Evolutionary conservation across 2,329 filamentous ascomycete genomes (phyloP).

Genomic region (Cucurbitaria berberidis): DNA sequence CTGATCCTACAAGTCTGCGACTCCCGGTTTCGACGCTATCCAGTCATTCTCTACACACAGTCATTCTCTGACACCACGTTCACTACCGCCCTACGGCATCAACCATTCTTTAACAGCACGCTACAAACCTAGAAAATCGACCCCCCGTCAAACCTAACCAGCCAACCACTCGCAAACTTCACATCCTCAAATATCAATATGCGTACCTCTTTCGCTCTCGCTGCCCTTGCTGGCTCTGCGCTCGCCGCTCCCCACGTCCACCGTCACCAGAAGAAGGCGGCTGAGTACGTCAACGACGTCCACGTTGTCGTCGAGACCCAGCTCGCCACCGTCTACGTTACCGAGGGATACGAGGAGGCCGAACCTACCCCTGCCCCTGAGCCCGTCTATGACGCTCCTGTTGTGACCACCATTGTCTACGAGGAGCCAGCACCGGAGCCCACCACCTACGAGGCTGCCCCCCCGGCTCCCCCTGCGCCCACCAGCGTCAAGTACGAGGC

Average conservation of each 20-base stretch:
- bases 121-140: slow-evolving; percentile 4
- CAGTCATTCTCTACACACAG: slow-evolving; percentile 34
- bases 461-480: slow-evolving; percentile 3
- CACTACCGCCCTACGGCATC: slow-evolving; percentile 40
- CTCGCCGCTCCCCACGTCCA: slow-evolving; percentile 30
- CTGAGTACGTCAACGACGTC: slow-evolving; percentile 28
- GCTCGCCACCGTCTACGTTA: slow-evolving; percentile 34
- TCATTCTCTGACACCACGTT: slow-evolving; percentile 42
- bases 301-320: slow-evolving; percentile 37
- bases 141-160: slow-evolving; percentile 6
- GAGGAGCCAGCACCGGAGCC: no score
- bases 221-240: slow-evolving; percentile 41
- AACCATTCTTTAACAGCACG: slow-evolving; percentile 29
- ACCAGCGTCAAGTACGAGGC: slow-evolving; percentile 12
- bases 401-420: slow-evolving; percentile 14
- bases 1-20: slow-evolving; percentile 39
- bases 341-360: slow-evolving; percentile 18
- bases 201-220: slow-evolving; percentile 34
- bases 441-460: no score
- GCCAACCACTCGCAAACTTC: slow-evolving; percentile 12
- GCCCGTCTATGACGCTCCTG: slow-evolving; percentile 8
- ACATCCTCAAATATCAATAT: slow-evolving; percentile 30
- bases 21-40: slow-evolving; percentile 39
- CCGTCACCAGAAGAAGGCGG: slow-evolving; percentile 19
- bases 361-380: slow-evolving; percentile 4